Evolutionary conservation across 768 basidiomycete genomes (phyloP).

Genomic region (Tulasnella sp.): DNA sequence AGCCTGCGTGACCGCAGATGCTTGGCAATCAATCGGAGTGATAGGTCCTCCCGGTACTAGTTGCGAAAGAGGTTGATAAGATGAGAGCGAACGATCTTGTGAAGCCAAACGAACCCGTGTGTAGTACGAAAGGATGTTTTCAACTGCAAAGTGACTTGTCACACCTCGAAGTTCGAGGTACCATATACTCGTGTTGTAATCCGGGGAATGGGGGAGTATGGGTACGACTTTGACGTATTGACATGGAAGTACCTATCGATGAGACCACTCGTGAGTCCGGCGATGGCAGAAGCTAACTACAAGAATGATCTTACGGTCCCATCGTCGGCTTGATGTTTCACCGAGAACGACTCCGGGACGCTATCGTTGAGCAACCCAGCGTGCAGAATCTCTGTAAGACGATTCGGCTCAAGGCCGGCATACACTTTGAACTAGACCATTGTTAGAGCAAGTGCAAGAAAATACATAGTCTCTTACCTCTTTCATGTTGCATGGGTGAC

Average conservation of each 20-base stretch:
- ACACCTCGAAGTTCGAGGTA: constrained; percentile 53
- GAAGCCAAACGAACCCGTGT: background rate
- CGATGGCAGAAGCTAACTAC: background rate
- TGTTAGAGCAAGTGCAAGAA: constrained; percentile 69
- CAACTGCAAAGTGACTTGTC: constrained; percentile 17
- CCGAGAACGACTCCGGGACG: constrained; percentile 48
- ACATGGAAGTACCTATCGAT: constrained; percentile 37
- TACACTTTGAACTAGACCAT: constrained; percentile 73
- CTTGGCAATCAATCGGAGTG: constrained; percentile 55
- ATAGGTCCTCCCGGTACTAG: background rate
- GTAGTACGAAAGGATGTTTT: background rate
- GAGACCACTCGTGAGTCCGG: background rate
- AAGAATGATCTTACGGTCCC: constrained; percentile 23
- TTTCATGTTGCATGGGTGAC: constrained; percentile 1
- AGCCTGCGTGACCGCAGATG: constrained; percentile 65
- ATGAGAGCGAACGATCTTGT: background rate
- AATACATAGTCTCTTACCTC: background rate
- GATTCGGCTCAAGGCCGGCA: constrained; percentile 48
- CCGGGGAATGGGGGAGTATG: constrained; percentile 55
- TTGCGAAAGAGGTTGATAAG: background rate
- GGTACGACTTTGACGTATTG: constrained; percentile 67
- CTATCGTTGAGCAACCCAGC: constrained; percentile 54
- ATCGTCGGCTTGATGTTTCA: constrained; percentile 43
- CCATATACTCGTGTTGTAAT: constrained; percentile 76
- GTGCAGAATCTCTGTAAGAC: constrained; percentile 57